These are phyloP conservation scores for Diaporthe aspalathi DNA, from an alignment of 2,329 filamentous ascomycete genomes.

Conservation along the genomic window DNA sequence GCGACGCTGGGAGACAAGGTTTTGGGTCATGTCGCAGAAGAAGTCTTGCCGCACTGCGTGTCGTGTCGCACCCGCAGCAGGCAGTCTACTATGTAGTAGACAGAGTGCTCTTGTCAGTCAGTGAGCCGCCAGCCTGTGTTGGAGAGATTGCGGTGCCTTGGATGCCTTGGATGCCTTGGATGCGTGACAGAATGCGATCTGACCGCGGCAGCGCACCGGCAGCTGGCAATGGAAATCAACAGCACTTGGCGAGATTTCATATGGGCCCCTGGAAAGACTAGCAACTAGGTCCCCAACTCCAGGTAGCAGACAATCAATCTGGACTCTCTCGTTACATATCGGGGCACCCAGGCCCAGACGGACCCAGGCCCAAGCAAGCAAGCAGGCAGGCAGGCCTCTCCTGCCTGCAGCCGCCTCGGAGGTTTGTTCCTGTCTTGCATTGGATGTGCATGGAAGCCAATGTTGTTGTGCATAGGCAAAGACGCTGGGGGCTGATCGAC, in stretches of 20 bases:
- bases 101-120: too few species aligned
- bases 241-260: slow-evolving; percentile 24
- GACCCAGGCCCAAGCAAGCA: not conserved
- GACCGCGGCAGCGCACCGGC: not conserved
- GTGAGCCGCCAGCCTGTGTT: not conserved
- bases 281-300: too few species aligned
- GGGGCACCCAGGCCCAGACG: not conserved
- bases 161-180: too few species aligned
- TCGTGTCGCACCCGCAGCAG: not conserved
- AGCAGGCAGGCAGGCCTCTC: too few species aligned
- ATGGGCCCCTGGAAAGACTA: not conserved
- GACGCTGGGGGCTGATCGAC: not conserved
- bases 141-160: slow-evolving; percentile 25
- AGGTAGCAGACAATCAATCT: too few species aligned
- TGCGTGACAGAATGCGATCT: slow-evolving; percentile 16
- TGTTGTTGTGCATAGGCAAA: not conserved
- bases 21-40: slow-evolving; percentile 23
- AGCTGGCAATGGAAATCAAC: slow-evolving; percentile 22
- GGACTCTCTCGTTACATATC: too few species aligned
- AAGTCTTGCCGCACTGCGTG: slow-evolving; percentile 6
- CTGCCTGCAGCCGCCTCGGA: slow-evolving; percentile 7
- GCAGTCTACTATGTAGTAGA: too few species aligned
- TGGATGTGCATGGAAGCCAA: not conserved
- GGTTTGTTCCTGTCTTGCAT: slow-evolving; percentile 23
- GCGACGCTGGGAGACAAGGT: slow-evolving; percentile 19